Evolutionary conservation across 2,329 filamentous ascomycete genomes (phyloP).

Genomic region (Fusarium buxicola): DNA sequence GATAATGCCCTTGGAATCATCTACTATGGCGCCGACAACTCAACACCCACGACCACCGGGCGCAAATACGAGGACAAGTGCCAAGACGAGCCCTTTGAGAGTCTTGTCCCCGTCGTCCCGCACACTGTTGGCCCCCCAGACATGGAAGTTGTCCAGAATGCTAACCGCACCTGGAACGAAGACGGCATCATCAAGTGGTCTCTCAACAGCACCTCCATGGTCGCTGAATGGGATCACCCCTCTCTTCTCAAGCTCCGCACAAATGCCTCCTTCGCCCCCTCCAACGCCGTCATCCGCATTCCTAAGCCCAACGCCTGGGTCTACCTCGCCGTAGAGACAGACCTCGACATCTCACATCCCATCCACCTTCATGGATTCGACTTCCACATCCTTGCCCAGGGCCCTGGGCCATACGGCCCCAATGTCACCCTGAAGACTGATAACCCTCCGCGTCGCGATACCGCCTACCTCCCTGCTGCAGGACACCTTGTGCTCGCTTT

Average conservation of each 20-base stretch:
- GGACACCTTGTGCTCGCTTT: constrained; percentile 64
- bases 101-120: constrained; percentile 51
- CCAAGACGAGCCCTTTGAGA: constrained; percentile 50
- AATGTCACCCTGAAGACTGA: constrained; percentile 31
- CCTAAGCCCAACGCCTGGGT: constrained; percentile 46
- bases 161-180: constrained; percentile 42
- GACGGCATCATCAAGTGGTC: constrained; percentile 59
- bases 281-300: constrained; percentile 48
- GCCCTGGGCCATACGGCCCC: constrained; percentile 39
- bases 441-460: constrained; percentile 66
- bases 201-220: constrained; percentile 52
- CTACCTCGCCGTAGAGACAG: constrained; percentile 47
- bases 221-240: constrained; percentile 48
- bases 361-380: constrained; percentile 55
- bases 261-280: constrained; percentile 35
- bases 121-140: constrained; percentile 47
- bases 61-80: constrained; percentile 44
- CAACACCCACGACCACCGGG: constrained; percentile 30
- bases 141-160: constrained; percentile 47
- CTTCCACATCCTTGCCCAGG: constrained; percentile 47
- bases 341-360: constrained; percentile 47
- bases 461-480: constrained; percentile 58
- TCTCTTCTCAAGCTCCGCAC: constrained; percentile 44
- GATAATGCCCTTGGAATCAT: constrained; percentile 63
- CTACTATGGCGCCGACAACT: constrained; percentile 50